Base-by-base conservation (phyloP, 2,329 filamentous ascomycete genomes). In the Myrmaecium sp. region DNA sequence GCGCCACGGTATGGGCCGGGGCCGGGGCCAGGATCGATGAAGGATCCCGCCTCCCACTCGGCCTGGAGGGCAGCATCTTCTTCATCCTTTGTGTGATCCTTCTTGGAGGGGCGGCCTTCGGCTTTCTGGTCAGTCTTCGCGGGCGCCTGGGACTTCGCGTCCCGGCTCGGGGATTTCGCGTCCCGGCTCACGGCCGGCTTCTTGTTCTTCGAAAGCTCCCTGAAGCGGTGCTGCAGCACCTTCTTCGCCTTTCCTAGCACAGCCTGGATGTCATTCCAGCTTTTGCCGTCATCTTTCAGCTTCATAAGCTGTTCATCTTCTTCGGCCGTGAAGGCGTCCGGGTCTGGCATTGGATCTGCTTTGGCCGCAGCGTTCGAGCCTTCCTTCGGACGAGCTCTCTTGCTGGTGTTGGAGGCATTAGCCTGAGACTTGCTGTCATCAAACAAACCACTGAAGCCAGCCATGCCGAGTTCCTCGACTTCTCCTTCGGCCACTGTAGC, bases 241-340 rank as follows among this genome's bases (percentile, higher is more conserved):
- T 25, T 22, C 21, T 40, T 30, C 1, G 32, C 17, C 22, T 51
- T 52, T 3, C 38, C 42, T 3, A 56, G 12, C 8, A 40, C 41
- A 5, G 34, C 17, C 0, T 32, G 42, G 19, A 57, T 52, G 0
- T 42, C 23, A 2, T 32, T 36, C 52, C 49, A 57, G 6, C 25
- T 30, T 2, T 33, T 41, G 16, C 39, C 37, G 3, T 39, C 40
- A 2, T 24, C 36, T 32, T 54, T 55, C 36, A 55, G 28, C 5
- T 43, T 37, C 11, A 54, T 33, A 3, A 62, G 30, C 32, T 44
- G 50, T 3, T 44, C 42, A 24, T 62, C 57, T 27, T 62, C 46
- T 20, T 52, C 51, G 1, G 41, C 25, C 0, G 51, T 55, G 36
- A 44, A 57, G 13, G 19, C 29, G 14, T 31, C n/a, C n/a, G n/a